These are phyloP conservation scores for Backusella circina DNA, from an alignment of 192 early-diverging fungal species.

Conservation along the genomic window DNA sequence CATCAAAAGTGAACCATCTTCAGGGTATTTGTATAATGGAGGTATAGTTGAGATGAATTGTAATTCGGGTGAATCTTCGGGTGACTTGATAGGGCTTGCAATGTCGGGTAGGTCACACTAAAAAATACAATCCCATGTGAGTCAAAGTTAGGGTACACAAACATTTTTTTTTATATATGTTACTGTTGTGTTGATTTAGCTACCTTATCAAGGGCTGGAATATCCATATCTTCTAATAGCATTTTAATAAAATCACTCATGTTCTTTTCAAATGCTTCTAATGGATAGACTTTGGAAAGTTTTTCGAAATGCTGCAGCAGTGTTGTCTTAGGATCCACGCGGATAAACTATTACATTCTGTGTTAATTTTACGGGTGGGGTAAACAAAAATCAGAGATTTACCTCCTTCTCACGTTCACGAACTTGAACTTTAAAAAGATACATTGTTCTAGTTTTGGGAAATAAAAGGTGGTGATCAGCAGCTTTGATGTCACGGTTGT, in stretches of 20 bases:
- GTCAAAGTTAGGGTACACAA: not conserved
- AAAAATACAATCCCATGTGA: not conserved
- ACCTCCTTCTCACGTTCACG: conserved; percentile 8
- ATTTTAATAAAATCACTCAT: conserved; percentile 48
- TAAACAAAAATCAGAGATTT: not conserved
- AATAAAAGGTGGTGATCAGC: conserved; percentile 46
- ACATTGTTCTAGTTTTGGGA: conserved; percentile 45
- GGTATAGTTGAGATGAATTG: conserved; percentile 17
- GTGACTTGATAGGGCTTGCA: conserved; percentile 4
- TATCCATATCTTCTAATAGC: conserved; percentile 37
- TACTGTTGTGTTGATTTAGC: not conserved
- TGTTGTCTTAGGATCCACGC: conserved; percentile 10
- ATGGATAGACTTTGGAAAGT: conserved; percentile 41
- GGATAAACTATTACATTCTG: conserved; percentile 32
- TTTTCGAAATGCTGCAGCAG: conserved; percentile 40
- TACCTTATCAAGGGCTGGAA: conserved; percentile 45
- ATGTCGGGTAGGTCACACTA: conserved; percentile 12
- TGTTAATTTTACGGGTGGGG: not conserved
- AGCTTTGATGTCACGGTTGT: conserved; percentile 37
- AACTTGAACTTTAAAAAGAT: conserved; percentile 7
- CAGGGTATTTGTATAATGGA: conserved; percentile 42
- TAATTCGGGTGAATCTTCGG: conserved; percentile 1
- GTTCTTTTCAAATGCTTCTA: conserved; percentile 42
- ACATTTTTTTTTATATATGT: not conserved
- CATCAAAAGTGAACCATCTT: conserved; percentile 50